Percentiles rank a stretch among this genome's conserved stretches.
Evolutionary conservation across 495 filamentous ascomycete species (phyloP).

Genomic region (Penicillium flavigenum): DNA sequence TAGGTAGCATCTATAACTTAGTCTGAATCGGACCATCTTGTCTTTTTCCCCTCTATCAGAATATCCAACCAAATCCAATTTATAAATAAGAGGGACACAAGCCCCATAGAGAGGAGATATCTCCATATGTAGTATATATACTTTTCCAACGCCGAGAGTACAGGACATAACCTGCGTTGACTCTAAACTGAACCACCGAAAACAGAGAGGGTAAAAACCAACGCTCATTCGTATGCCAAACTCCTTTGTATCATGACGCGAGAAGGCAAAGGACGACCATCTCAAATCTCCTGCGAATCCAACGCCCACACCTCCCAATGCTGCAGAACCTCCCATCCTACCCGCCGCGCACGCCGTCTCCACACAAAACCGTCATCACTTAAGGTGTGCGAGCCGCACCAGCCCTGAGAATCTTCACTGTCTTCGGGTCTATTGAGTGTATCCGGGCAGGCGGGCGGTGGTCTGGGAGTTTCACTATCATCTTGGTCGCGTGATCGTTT

Average conservation of each 20-base stretch:
- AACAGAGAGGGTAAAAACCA: background rate
- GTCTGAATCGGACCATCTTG: too few species aligned
- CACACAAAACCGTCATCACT: slow-evolving; percentile 25
- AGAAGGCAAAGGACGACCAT: background rate
- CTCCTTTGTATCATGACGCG: slow-evolving; percentile 5
- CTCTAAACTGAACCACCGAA: background rate
- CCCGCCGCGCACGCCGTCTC: slow-evolving; percentile 35
- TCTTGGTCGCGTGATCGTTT: slow-evolving; percentile 30
- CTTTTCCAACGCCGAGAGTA: slow-evolving; percentile 7
- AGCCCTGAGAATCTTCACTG: background rate
- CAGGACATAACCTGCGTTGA: background rate
- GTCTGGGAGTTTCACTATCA: slow-evolving; percentile 4
- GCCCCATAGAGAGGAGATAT: background rate
- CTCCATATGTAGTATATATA: slow-evolving; percentile 5
- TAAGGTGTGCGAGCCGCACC: slow-evolving; percentile 3
- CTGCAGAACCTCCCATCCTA: slow-evolving; percentile 44
- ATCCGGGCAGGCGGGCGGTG: background rate
- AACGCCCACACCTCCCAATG: slow-evolving; percentile 47
- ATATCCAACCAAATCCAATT: background rate
- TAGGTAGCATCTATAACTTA: too few species aligned
- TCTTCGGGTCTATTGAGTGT: background rate
- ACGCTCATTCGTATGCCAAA: slow-evolving; percentile 4
- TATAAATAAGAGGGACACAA: background rate
- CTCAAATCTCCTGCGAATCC: slow-evolving; percentile 43
- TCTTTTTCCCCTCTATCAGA: background rate